These are phyloP conservation scores for barley (Hordeum vulgare) DNA, from an alignment of 176 grass and related monocot genomes.

Conservation along the genomic window DNA sequence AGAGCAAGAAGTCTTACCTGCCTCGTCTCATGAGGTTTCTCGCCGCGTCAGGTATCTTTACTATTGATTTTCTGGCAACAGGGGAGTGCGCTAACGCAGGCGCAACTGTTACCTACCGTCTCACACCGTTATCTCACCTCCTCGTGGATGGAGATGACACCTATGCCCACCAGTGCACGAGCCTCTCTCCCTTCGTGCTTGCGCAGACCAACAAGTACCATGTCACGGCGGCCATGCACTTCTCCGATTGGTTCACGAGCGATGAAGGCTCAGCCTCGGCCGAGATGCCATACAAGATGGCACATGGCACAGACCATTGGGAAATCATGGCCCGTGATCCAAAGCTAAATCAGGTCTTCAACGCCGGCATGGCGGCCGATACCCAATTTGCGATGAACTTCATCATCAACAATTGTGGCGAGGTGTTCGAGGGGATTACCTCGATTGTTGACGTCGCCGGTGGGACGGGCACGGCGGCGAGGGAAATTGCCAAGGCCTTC, in stretches of 20 bases:
- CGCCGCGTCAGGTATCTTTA: background rate
- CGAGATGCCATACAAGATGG: background rate
- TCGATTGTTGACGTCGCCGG: background rate
- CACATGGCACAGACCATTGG: background rate
- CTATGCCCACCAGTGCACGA: background rate
- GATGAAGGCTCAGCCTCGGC: background rate
- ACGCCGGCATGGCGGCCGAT: constrained; percentile 10
- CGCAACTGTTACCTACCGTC: background rate
- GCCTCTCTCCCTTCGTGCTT: constrained; percentile 7
- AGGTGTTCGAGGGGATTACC: background rate
- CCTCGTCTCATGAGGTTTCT: constrained; percentile 38
- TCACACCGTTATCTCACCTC: constrained; percentile 26
- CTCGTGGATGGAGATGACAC: background rate
- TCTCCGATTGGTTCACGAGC: constrained; percentile 29
- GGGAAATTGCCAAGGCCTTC: background rate
- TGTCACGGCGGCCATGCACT: background rate
- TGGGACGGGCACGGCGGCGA: background rate
- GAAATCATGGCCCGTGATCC: background rate
- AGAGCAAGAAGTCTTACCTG: background rate
- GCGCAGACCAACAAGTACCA: background rate
- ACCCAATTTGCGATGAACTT: background rate
- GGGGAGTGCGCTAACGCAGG: background rate
- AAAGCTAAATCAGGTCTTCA: constrained; percentile 14
- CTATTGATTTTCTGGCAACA: background rate
- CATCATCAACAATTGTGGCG: background rate